A percentile compares a stretch with the other conserved stretches of the same genome.
phyloP scores from a whole-genome alignment of 768 basidiomycete genomes.

The Termitomyces sp. region DNA sequence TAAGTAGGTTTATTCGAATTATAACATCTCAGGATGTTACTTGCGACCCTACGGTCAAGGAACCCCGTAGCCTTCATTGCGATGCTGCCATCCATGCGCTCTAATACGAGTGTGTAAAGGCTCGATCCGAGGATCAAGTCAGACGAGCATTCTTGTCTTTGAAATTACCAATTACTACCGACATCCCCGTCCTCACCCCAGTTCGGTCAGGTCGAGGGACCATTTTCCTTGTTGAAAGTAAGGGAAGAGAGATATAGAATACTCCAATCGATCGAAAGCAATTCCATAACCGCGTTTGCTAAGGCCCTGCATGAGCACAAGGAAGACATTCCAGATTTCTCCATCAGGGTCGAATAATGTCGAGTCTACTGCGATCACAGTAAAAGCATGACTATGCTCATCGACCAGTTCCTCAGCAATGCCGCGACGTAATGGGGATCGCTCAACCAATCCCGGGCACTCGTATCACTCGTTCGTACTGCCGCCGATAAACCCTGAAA shows the following conservation, averaged over 20 bases:
- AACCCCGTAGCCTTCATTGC: conserved; percentile 19
- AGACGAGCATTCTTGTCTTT: conserved; percentile 18
- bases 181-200: conserved; percentile 21
- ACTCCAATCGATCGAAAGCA: conserved; percentile 17
- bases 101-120: conserved; percentile 7
- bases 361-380: not conserved
- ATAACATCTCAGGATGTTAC: conserved; percentile 5
- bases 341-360: not conserved
- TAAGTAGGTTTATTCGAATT: not conserved
- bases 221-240: conserved; percentile 17
- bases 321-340: conserved; percentile 7
- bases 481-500: conserved; percentile 10
- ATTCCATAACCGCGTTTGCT: conserved; percentile 17
- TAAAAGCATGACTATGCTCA: conserved; percentile 11
- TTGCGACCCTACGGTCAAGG: conserved; percentile 7
- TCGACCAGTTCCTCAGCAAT: conserved; percentile 13
- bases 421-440: conserved; percentile 17
- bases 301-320: conserved; percentile 17
- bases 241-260: conserved; percentile 15
- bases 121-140: conserved; percentile 18
- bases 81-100: conserved; percentile 10
- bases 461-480: not conserved
- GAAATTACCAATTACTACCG: conserved; percentile 10
- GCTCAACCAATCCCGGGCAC: not conserved
- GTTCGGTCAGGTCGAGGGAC: conserved; percentile 15